Evolutionary conservation across 192 early-diverging fungal species (phyloP), one percentile per base, ranked within the genome.

Genomic region (Chytriomyces sp.): DNA sequence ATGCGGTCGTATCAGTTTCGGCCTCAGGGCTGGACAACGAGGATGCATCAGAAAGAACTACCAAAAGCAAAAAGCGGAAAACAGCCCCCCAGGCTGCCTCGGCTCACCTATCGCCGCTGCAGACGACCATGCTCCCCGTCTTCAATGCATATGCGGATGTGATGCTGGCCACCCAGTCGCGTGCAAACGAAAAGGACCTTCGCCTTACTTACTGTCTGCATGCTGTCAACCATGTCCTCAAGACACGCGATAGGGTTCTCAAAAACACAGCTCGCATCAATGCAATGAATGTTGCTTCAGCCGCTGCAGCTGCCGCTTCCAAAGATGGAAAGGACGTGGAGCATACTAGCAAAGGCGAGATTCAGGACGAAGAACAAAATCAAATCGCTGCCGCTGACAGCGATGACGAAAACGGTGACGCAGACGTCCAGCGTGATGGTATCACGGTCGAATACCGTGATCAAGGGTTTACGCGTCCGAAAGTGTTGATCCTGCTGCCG

Each of bases 381-480:
- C 6, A 28, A 25, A 32, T 17, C 56, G 17, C 12, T 0, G 31
- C 17, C 65, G 28, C 12, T 56, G 44, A 52, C 26, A 53, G n/a
- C 7, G 65, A 68, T 19, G 65, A 52, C 14, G 86, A 88, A 8
- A 88, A 89, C 36, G 82, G 75, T 6, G 78, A 14, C 14, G 44
- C 14, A 49, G 44, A 49, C 44, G 44, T 49, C 3, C 12, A 58
- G 28, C 22, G 30, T n/a, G 56, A 58, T 31, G 56, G 30, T 30
- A 44, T 70, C 59, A 75, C 79, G 49, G 89, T n/a, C 26, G 96
- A 99, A 74, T 79, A 89, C 26, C 89, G 94, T 8, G 97, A 99
- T 75, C 96, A 97, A 78, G 96, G 94, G 36, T 99, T 96, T 59
- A 98, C 97, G 4, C 81, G 95, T 4, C 94, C 97, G 1, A 92